phyloP scores from a whole-genome alignment of 805 yeast genomes.

The Ogataea chonburiensis region DNA sequence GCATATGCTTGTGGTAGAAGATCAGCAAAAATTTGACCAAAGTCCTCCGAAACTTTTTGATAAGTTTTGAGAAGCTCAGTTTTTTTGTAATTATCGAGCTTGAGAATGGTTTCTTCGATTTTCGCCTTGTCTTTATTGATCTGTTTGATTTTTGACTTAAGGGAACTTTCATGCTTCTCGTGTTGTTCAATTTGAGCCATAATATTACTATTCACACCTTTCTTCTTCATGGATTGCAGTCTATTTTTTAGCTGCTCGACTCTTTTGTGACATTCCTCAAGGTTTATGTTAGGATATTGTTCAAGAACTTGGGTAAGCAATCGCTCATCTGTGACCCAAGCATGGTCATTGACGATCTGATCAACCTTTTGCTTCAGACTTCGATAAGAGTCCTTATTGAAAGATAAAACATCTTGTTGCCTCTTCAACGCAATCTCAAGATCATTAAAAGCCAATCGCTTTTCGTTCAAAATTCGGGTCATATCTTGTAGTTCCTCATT shows the following conservation, averaged over 20 bases:
- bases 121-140: slow-evolving; percentile 87
- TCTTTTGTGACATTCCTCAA: slow-evolving; percentile 60
- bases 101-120: slow-evolving; percentile 82
- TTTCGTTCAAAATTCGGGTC: slow-evolving; percentile 42
- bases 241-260: slow-evolving; percentile 55
- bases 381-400: slow-evolving; percentile 30
- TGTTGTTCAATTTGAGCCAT: slow-evolving; percentile 91
- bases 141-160: slow-evolving; percentile 78
- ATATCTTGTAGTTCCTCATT: slow-evolving; percentile 75
- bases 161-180: slow-evolving; percentile 77
- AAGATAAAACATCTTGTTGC: slow-evolving; percentile 50
- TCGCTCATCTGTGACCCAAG: slow-evolving; percentile 72
- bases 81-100: slow-evolving; percentile 80
- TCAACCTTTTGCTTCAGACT: slow-evolving; percentile 40
- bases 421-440: slow-evolving; percentile 51
- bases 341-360: slow-evolving; percentile 51
- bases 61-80: slow-evolving; percentile 82
- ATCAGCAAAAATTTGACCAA: slow-evolving; percentile 87
- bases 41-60: slow-evolving; percentile 82
- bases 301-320: slow-evolving; percentile 54
- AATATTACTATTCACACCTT: slow-evolving; percentile 74
- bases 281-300: slow-evolving; percentile 60
- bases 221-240: slow-evolving; percentile 69
- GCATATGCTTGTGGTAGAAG: slow-evolving; percentile 88
- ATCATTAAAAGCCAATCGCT: slow-evolving; percentile 45